Evolutionary conservation across 306 rosid genomes (phyloP).

Genomic region (Cucumis cinereus): DNA sequence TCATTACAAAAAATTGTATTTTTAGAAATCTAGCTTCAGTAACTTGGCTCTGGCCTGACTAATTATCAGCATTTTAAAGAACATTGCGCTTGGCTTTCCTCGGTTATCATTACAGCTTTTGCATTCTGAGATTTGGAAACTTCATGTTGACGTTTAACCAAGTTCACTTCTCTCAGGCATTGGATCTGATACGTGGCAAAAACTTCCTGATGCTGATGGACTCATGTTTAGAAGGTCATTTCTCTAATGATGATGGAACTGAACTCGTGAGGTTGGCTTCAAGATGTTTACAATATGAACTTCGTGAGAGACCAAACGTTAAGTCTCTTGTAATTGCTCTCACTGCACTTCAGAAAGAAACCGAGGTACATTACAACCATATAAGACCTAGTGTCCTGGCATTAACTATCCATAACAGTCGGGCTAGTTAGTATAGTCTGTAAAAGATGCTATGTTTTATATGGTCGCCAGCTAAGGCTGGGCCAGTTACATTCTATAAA

Average conservation of each 20-base stretch:
- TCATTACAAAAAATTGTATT: neutral
- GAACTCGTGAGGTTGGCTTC: constrained; percentile 77
- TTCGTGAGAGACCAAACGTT: constrained; percentile 84
- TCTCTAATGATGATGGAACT: constrained; percentile 80
- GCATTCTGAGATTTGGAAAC: neutral
- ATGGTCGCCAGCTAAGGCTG: neutral
- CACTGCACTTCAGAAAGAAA: constrained; percentile 76
- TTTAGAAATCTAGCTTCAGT: neutral
- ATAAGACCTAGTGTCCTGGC: neutral
- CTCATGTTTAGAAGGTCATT: constrained; percentile 76
- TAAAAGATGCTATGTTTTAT: neutral
- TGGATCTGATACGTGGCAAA: constrained; percentile 69
- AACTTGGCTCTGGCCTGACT: neutral
- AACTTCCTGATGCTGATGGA: constrained; percentile 63
- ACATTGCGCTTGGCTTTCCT: neutral
- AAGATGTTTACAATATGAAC: constrained; percentile 73
- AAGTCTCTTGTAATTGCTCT: constrained; percentile 70
- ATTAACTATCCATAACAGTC: neutral
- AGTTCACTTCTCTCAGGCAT: constrained; percentile 42
- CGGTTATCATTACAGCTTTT: neutral
- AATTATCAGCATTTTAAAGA: neutral
- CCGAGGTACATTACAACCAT: constrained; percentile 50
- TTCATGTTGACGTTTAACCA: neutral
- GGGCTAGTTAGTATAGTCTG: neutral
- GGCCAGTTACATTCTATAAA: constrained; percentile 11